Evolutionary conservation across 768 basidiomycete species (phyloP).

Genomic region (Rhizopogon vulgaris): DNA sequence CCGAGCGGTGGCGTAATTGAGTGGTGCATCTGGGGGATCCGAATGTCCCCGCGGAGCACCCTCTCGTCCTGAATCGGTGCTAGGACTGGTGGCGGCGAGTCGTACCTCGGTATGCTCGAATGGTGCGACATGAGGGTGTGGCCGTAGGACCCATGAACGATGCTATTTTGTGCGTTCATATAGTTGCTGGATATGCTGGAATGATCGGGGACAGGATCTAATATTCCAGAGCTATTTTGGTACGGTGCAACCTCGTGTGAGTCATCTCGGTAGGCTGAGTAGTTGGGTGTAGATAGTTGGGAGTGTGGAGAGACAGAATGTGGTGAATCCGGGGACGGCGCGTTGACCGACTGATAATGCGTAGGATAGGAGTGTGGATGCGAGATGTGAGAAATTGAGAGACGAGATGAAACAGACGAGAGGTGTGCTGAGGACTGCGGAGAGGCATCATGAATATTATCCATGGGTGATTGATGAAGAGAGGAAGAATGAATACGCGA

Average conservation of each 20-base stretch:
- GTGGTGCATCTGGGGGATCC: constrained; percentile 25
- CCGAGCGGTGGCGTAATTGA: constrained; percentile 24
- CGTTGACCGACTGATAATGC: constrained; percentile 29
- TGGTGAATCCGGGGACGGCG: constrained; percentile 47
- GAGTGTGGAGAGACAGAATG: constrained; percentile 39
- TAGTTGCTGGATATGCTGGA: constrained; percentile 29
- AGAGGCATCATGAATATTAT: constrained; percentile 22
- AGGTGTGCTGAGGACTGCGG: constrained; percentile 25
- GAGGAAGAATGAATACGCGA: constrained; percentile 25
- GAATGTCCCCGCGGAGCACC: constrained; percentile 25
- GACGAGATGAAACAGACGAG: constrained; percentile 41
- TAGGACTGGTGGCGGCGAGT: constrained; percentile 48
- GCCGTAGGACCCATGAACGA: constrained; percentile 18
- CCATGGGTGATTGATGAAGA: constrained; percentile 22
- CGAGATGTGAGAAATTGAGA: constrained; percentile 56
- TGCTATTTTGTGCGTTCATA: constrained; percentile 22
- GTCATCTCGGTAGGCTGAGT: constrained; percentile 43
- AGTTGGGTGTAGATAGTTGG: constrained; percentile 28
- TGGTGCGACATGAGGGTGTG: constrained; percentile 18
- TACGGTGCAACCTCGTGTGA: constrained; percentile 33
- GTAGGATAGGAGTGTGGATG: constrained; percentile 42
- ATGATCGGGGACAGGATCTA: constrained; percentile 26
- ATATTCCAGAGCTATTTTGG: constrained; percentile 23
- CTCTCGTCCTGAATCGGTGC: constrained; percentile 47
- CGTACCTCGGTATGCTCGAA: constrained; percentile 29